These are phyloP conservation scores for Hypoxylon sp. DNA, from an alignment of 2,329 filamentous ascomycete species.

Conservation along the genomic window DNA sequence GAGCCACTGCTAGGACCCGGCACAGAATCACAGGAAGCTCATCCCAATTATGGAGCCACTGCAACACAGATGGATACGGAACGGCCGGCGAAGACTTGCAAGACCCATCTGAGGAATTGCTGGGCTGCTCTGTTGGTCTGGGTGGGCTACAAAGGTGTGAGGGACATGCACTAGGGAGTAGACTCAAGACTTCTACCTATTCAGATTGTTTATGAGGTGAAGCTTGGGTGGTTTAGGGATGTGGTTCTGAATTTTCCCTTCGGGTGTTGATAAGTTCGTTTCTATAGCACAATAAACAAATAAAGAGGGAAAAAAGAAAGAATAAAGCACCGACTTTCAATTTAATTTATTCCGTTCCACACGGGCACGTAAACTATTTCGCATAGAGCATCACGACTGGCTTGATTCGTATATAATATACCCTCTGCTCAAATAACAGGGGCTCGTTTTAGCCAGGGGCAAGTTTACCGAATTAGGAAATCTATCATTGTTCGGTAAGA, in stretches of 20 bases:
- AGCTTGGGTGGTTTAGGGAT: background rate
- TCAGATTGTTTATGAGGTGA: constrained; percentile 5
- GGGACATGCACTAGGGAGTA: constrained; percentile 13
- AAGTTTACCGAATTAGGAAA: constrained; percentile 26
- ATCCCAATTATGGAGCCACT: background rate
- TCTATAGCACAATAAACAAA: constrained; percentile 5
- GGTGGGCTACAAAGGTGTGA: constrained; percentile 21
- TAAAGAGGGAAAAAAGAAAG: too few relatives aligned
- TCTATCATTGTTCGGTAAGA: constrained; percentile 37
- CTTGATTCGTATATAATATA: constrained; percentile 35
- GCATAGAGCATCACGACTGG: constrained; percentile 21
- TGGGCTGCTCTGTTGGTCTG: constrained; percentile 21
- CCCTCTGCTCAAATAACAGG: constrained; percentile 25
- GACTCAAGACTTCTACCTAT: background rate
- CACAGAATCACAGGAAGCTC: background rate
- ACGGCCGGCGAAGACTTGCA: constrained; percentile 2
- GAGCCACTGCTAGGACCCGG: constrained; percentile 12
- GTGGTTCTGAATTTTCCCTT: constrained; percentile 1
- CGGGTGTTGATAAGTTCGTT: background rate
- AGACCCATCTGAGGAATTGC: constrained; percentile 14
- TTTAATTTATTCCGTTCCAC: too few relatives aligned
- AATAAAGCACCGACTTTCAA: too few relatives aligned
- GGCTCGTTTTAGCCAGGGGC: constrained; percentile 46
- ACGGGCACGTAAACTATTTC: constrained; percentile 24
- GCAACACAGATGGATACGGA: background rate